phyloP scores from a whole-genome alignment of 345 rosid genomes.

The Salix caprea region DNA sequence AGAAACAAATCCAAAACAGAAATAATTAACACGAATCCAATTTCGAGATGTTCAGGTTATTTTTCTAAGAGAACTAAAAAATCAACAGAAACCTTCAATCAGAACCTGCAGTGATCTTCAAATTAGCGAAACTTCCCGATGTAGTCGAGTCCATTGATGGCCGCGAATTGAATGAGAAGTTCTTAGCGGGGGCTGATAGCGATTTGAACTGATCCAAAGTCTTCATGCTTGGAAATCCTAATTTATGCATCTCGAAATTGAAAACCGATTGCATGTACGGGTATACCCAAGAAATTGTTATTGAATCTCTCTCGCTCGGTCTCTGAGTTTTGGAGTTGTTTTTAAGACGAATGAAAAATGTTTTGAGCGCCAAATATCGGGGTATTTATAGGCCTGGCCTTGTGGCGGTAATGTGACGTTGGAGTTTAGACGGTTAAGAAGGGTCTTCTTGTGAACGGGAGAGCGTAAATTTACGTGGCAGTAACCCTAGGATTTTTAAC shows the following conservation, averaged over 20 bases:
- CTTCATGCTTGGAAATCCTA: slow-evolving; percentile 62
- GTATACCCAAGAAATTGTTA: neutral
- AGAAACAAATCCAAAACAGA: slow-evolving; percentile 21
- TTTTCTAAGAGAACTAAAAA: neutral
- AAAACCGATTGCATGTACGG: neutral
- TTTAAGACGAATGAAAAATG: neutral
- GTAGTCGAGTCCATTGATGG: slow-evolving; percentile 46
- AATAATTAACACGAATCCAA: no score
- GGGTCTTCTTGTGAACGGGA: no score
- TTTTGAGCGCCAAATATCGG: slow-evolving; percentile 11
- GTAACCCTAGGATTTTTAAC: no score
- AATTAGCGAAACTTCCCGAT: slow-evolving; percentile 63
- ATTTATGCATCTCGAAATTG: slow-evolving; percentile 54
- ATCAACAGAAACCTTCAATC: neutral
- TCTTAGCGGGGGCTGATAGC: slow-evolving; percentile 42
- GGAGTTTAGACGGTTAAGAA: no score
- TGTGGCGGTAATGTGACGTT: neutral
- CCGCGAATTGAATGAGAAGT: slow-evolving; percentile 50
- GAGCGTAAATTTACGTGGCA: no score
- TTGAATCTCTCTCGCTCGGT: neutral
- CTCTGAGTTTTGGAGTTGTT: neutral
- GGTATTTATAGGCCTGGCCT: slow-evolving; percentile 1
- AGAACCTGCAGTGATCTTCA: slow-evolving; percentile 86
- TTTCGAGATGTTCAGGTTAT: neutral
- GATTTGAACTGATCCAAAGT: slow-evolving; percentile 62